A percentile compares a stretch with the other conserved stretches of the same genome.
Conservation (phyloP, 2,329 filamentous ascomycete genomes). For the Cytospora chrysosperma region DNA sequence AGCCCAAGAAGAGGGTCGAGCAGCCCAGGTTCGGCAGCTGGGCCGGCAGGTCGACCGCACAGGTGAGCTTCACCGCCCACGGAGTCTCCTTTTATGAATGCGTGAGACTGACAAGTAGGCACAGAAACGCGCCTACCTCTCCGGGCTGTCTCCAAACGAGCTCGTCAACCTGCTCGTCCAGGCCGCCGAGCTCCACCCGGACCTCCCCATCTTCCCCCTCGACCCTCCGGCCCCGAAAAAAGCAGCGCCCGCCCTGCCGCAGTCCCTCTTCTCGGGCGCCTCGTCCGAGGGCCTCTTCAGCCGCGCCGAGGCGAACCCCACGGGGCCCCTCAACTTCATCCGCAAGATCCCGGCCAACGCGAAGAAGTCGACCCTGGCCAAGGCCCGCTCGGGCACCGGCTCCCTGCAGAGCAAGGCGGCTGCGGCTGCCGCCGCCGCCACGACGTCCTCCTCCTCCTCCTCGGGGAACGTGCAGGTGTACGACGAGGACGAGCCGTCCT, state of each 20-base stretch:
- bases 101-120: background rate
- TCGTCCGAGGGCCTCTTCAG: slow-evolving; percentile 30
- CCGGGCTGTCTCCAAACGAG: slow-evolving; percentile 56
- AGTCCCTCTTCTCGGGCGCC: slow-evolving; percentile 27
- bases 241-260: slow-evolving; percentile 29
- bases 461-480: slow-evolving; percentile 23
- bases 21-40: slow-evolving; percentile 31
- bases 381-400: slow-evolving; percentile 22
- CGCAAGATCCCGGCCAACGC: slow-evolving; percentile 34
- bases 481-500: slow-evolving; percentile 32
- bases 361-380: slow-evolving; percentile 25
- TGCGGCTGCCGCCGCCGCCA: slow-evolving; percentile 10
- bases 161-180: slow-evolving; percentile 65
- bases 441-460: background rate
- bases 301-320: slow-evolving; percentile 37
- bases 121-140: slow-evolving; percentile 63
- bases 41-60: slow-evolving; percentile 38
- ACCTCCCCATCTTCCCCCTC: slow-evolving; percentile 63
- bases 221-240: slow-evolving; percentile 1
- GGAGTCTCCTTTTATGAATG: background rate
- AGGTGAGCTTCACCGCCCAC: slow-evolving; percentile 41
- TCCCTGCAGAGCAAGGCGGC: slow-evolving; percentile 20
- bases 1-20: slow-evolving; percentile 28
- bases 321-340: slow-evolving; percentile 40
- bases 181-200: slow-evolving; percentile 59